These are phyloP conservation scores for Hortaea sp. DNA, from an alignment of 2,329 filamentous ascomycete species.

Conservation along the genomic window DNA sequence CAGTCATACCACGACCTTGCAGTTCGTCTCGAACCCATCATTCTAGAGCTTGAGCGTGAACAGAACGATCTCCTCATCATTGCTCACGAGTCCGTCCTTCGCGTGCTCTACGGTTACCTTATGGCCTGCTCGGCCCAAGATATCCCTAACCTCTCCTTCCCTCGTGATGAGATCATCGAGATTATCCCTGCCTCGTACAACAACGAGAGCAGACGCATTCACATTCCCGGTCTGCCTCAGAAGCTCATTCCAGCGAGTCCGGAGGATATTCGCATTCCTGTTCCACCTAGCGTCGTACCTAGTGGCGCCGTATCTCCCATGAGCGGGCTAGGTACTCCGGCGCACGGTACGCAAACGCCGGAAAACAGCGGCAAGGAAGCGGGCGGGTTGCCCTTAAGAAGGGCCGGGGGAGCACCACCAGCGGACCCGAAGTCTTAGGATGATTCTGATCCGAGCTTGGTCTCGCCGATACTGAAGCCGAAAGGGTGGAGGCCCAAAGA, in stretches of 20 bases:
- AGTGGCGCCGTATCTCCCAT: constrained; percentile 42
- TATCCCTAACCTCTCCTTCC: constrained; percentile 87
- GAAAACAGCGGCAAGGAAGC: constrained; percentile 1
- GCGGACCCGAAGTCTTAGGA: background rate
- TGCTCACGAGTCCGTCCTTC: constrained; percentile 93
- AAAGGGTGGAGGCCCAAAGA: too few relatives aligned
- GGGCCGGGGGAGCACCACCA: background rate
- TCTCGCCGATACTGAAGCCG: too few relatives aligned
- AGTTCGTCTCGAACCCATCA: constrained; percentile 95
- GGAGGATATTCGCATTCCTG: constrained; percentile 70
- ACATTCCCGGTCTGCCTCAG: constrained; percentile 59
- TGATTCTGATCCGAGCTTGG: background rate
- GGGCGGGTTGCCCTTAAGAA: background rate
- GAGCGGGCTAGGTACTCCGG: constrained; percentile 29
- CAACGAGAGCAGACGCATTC: constrained; percentile 85
- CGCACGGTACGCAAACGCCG: constrained; percentile 9
- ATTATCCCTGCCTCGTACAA: constrained; percentile 97
- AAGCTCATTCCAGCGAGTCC: constrained; percentile 67
- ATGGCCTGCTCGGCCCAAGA: constrained; percentile 97
- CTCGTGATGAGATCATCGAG: constrained; percentile 95
- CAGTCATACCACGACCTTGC: constrained; percentile 97
- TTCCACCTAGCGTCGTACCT: constrained; percentile 43
- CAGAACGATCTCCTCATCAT: constrained; percentile 97
- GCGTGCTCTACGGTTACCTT: constrained; percentile 91
- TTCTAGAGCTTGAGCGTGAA: constrained; percentile 91